Base-by-base conservation (phyloP, 768 basidiomycete genomes). In the Kwoniella botswanensis region DNA sequence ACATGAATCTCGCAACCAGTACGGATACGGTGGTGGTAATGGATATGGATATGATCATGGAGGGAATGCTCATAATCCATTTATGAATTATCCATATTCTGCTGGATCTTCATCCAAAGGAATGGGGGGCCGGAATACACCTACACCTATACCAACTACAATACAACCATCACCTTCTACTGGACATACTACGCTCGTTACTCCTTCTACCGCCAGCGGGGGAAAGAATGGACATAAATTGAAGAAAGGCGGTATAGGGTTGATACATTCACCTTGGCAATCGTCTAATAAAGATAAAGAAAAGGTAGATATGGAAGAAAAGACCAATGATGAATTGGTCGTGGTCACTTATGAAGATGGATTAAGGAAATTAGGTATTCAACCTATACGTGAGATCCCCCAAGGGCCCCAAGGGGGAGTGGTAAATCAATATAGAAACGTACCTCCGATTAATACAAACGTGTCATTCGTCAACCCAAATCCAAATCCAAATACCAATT, bases 271-370 rank as follows among this genome's bases (percentile, higher is more conserved):
- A 12, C 63, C 63, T 9, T 58, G 57, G 57, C 57, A 58, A 58
- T 17, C 12, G 15, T 22, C 10, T 42, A 46, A 35, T 35, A 35
- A 50, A 59, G 42, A 42, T 22, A 56, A 56, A 26, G 60, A 44
- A 41, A 50, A 21, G 52, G 26, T 18, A 22, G 41, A 58, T 4
- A 22, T 42, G 12, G 61, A 62, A 12, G 43, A 22, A 17, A 55
- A 54, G n/a, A 46, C 53, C 12, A 64, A 52, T 43, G 44, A 72
- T 15, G 71, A 75, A 12, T 55, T 68, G 50, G 65, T 72, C 0
- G 61, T 75, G 4, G 65, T 75, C 10, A 75, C 74, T 11, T 75
- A 75, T 58, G 74, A 62, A 41, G 74, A 75, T 44, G 74, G 74
- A 50, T 50, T 75, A 35, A 53, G 63, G 42, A 69, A 68, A 50